Conservation (phyloP, 192 early-diverging fungal species). For the Coemansia sp. region DNA sequence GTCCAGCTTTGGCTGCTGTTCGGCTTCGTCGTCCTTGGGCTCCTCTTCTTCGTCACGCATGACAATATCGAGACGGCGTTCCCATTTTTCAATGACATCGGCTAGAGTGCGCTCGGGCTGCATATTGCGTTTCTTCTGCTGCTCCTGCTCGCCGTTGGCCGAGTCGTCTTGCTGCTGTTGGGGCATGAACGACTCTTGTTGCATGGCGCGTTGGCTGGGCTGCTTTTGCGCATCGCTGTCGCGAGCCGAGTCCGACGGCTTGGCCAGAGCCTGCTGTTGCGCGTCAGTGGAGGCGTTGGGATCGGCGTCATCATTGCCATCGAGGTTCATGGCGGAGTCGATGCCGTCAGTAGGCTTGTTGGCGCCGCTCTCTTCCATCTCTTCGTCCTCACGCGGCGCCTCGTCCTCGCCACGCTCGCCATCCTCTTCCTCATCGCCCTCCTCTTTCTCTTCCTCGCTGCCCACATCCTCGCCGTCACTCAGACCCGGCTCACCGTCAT, state of each 20-base stretch:
- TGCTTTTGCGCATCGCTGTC: conserved; percentile 24
- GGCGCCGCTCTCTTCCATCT: conserved; percentile 50
- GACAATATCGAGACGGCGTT: conserved; percentile 75
- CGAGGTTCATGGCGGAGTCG: conserved; percentile 60
- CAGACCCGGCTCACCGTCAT: conserved; percentile 27
- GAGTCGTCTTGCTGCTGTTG: not conserved
- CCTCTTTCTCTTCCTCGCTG: conserved; percentile 31
- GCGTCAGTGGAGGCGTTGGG: conserved; percentile 30
- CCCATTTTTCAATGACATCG: conserved; percentile 93
- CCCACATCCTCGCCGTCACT: conserved; percentile 38
- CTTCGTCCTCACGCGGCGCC: conserved; percentile 33
- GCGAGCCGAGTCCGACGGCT: conserved; percentile 26
- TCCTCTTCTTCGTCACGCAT: conserved; percentile 66
- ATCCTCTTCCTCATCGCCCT: conserved; percentile 44
- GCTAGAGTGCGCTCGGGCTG: conserved; percentile 91
- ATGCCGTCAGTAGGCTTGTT: conserved; percentile 60
- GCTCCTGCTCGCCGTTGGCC: conserved; percentile 14
- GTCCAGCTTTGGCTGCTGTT: conserved; percentile 47
- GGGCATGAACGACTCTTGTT: conserved; percentile 14
- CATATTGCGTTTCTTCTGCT: conserved; percentile 57
- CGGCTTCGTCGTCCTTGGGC: conserved; percentile 21
- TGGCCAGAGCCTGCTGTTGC: conserved; percentile 32
- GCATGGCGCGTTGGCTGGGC: conserved; percentile 15
- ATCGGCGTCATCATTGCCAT: conserved; percentile 52
- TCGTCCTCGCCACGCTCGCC: conserved; percentile 50